Percentiles rank a stretch among this genome's conserved stretches.
Evolutionary conservation across 2,329 filamentous ascomycete genomes (phyloP).

Genomic region (Cladosporium austrohemisphaericum): DNA sequence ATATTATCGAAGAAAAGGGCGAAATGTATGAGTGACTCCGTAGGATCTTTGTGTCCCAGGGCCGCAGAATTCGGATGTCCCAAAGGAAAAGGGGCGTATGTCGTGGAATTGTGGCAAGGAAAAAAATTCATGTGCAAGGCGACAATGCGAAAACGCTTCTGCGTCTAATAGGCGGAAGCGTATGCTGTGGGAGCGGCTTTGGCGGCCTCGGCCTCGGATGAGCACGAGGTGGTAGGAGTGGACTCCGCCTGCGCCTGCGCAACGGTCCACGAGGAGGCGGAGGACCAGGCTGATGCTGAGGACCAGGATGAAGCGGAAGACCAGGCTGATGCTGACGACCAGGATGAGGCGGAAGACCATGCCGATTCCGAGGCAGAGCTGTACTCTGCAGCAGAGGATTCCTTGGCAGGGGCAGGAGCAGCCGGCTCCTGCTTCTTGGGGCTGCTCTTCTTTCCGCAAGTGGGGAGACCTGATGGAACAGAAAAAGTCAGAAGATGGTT

Average conservation of each 20-base stretch:
- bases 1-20: conserved; percentile 1
- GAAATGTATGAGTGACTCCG: background rate
- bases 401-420: no score
- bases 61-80: background rate
- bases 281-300: background rate
- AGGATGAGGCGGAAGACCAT: background rate
- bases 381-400: no score
- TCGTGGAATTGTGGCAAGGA: conserved; percentile 6
- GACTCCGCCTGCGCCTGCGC: no score
- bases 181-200: no score
- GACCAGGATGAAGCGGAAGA: background rate
- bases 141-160: conserved; percentile 2
- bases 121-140: background rate
- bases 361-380: no score
- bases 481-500: conserved; percentile 4
- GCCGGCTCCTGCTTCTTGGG: background rate
- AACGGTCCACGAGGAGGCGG: no score
- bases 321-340: background rate
- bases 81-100: background rate
- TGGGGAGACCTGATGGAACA: conserved; percentile 5
- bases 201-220: no score
- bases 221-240: no score
- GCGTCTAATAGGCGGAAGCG: no score
- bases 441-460: conserved; percentile 8
- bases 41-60: background rate